phyloP scores from a whole-genome alignment of 1,284 basidiomycete genomes.

The Tilletia indica region DNA sequence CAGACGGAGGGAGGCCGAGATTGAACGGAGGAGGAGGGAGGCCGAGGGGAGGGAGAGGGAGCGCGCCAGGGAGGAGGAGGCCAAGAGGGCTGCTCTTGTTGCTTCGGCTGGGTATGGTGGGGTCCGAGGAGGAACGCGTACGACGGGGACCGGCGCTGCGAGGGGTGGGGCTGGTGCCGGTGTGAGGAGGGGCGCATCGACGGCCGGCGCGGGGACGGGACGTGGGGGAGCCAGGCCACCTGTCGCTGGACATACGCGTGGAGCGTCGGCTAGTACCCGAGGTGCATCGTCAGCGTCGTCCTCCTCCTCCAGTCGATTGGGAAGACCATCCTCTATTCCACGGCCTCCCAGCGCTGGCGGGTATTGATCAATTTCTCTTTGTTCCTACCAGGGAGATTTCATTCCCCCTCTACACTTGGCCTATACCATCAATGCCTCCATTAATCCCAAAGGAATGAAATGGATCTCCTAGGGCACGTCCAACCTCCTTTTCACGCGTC shows the following conservation, averaged over 20 bases:
- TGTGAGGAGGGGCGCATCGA: not conserved
- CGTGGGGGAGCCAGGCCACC: not conserved
- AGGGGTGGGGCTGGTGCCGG: not conserved
- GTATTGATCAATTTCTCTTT: not conserved
- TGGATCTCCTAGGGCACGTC: too few species aligned
- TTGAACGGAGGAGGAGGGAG: slow-evolving; percentile 12
- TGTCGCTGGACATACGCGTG: slow-evolving; percentile 11
- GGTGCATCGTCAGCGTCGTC: not conserved
- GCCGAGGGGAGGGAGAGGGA: not conserved
- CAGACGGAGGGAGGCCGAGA: slow-evolving; percentile 27
- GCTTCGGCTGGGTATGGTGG: not conserved
- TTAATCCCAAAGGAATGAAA: too few species aligned
- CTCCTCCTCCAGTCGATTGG: not conserved
- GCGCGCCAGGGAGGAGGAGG: not conserved
- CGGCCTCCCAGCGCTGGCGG: slow-evolving; percentile 2
- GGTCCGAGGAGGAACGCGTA: not conserved
- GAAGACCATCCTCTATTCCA: not conserved
- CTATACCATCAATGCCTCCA: too few species aligned
- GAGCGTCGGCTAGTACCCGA: not conserved
- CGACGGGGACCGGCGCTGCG: not conserved
- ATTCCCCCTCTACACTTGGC: too few species aligned
- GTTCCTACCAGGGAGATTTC: too few species aligned
- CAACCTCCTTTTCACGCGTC: slow-evolving; percentile 22
- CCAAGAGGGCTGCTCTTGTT: not conserved
- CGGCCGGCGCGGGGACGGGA: not conserved